Evolutionary conservation across 257 asterid species (phyloP), one percentile per base, ranked within the genome.

Genomic region (Marsdenia floribunda): DNA sequence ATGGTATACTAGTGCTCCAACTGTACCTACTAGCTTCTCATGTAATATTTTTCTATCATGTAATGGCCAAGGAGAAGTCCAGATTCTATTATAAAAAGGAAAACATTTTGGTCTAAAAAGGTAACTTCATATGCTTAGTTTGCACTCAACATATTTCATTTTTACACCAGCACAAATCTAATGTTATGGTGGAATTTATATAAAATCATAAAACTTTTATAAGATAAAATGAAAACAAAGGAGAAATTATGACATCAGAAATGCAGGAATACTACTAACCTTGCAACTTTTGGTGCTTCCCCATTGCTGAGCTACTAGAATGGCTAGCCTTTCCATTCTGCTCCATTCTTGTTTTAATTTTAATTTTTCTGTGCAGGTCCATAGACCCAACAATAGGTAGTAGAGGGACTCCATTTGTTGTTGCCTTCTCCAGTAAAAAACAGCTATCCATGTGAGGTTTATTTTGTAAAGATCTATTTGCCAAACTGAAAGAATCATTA

Each of bases 361-460:
- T 81, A 65, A 73, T 78, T 70, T 73, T 86, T 74, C 70, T 73
- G 29, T 5, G 80, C 61, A 71, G 54, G 73, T 79, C 78, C 83
- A 59, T 26, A 57, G 80, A 76, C n/a, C 42, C 81, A 79, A 78
- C 66, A 68, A 71, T 68, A 66, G 91, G 96, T 64, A 91, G 78
- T 70, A 75, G 82, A 35, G 96, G 97, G 83, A 87, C 81, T 68
- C 96, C 93, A 76, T 73, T 52, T 26, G 78, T 80, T 19, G 60
- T 71, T 21, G 64, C 73, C 53, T 52, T 71, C 67, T 60, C 80
- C 67, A 60, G 38, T 38, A 21, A 55, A 64, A 76, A 70, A 78
- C 42, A 22, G 12, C 44, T 72, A 66, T 74, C 82, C 75, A 65
- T 75, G 71, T 26, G 67, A 24, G 70, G 55, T 83, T 65, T 80